These are phyloP conservation scores for Xylaria sp. DNA, from an alignment of 2,329 filamentous ascomycete species.

Conservation along the genomic window DNA sequence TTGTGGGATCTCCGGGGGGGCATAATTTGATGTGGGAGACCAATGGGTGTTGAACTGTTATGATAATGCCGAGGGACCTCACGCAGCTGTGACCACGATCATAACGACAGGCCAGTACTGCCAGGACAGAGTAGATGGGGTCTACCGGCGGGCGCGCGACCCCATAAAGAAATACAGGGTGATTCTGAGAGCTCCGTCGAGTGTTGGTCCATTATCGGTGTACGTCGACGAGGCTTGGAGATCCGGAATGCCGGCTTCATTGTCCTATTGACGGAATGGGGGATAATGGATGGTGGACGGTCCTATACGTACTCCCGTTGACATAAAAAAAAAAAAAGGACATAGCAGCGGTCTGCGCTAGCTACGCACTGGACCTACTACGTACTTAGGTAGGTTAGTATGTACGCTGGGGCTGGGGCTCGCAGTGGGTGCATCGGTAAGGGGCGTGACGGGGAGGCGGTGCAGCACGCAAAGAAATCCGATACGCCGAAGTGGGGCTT, in stretches of 20 bases:
- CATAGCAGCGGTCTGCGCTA: slow-evolving; percentile 13
- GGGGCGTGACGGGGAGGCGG: not conserved
- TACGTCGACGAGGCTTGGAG: slow-evolving; percentile 20
- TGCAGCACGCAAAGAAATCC: slow-evolving; percentile 18
- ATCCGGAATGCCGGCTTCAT: slow-evolving; percentile 28
- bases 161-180: slow-evolving; percentile 19
- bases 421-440: not conserved
- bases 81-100: slow-evolving; percentile 12
- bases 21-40: slow-evolving; percentile 56
- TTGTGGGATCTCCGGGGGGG: slow-evolving; percentile 75
- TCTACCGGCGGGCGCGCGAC: slow-evolving; percentile 7
- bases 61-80: slow-evolving; percentile 14
- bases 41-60: slow-evolving; percentile 24
- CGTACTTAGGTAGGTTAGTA: no score
- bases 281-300: not conserved
- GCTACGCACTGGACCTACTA: not conserved
- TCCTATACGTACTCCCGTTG: not conserved
- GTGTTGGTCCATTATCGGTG: slow-evolving; percentile 33
- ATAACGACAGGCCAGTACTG: slow-evolving; percentile 29
- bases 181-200: slow-evolving; percentile 13
- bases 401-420: not conserved
- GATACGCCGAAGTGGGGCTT: slow-evolving; percentile 12
- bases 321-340: not conserved
- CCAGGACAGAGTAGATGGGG: slow-evolving; percentile 7
- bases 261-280: not conserved